Percentiles rank a stretch among this genome's conserved stretches.
Conservation (phyloP, 805 yeast species). For the Sugiyamaella boreocaroliniensis region DNA sequence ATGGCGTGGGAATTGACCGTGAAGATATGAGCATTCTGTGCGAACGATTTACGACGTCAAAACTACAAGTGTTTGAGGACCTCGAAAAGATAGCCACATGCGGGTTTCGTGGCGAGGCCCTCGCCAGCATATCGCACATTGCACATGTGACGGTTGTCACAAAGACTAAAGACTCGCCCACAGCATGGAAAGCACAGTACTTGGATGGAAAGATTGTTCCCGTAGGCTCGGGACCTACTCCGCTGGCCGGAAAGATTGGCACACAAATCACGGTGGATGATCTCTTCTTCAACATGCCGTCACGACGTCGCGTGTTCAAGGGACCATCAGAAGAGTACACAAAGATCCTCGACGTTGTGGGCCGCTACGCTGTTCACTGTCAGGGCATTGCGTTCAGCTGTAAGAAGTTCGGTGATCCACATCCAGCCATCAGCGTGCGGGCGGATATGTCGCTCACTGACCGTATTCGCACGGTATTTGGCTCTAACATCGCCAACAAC, state of each 20-base stretch:
- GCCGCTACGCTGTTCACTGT: conserved; percentile 75
- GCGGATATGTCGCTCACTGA: conserved; percentile 48
- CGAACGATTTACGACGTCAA: conserved; percentile 88
- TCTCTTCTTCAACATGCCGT: conserved; percentile 79
- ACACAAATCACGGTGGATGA: conserved; percentile 84
- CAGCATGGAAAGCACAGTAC: conserved; percentile 71
- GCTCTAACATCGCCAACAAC: conserved; percentile 60
- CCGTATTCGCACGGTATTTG: conserved; percentile 67
- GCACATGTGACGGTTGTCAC: conserved; percentile 76
- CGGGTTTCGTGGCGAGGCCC: conserved; percentile 95
- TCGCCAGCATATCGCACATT: conserved; percentile 89
- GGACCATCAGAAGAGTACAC: conserved; percentile 62
- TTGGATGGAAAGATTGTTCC: conserved; percentile 56
- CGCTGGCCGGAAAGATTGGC: conserved; percentile 82
- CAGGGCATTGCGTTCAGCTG: conserved; percentile 60
- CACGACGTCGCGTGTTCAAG: conserved; percentile 58
- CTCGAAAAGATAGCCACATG: conserved; percentile 64
- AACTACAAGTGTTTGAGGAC: conserved; percentile 68
- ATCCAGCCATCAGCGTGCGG: conserved; percentile 56
- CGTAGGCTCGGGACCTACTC: conserved; percentile 48
- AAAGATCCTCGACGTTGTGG: conserved; percentile 73
- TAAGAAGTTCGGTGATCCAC: conserved; percentile 71
- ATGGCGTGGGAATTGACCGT: conserved; percentile 69
- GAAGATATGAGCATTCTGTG: conserved; percentile 78
- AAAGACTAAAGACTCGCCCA: conserved; percentile 49